Percentiles rank a stretch among this genome's conserved stretches.
phyloP scores from a whole-genome alignment of 2,329 filamentous ascomycete genomes.

The Diaporthe aspalathi region DNA sequence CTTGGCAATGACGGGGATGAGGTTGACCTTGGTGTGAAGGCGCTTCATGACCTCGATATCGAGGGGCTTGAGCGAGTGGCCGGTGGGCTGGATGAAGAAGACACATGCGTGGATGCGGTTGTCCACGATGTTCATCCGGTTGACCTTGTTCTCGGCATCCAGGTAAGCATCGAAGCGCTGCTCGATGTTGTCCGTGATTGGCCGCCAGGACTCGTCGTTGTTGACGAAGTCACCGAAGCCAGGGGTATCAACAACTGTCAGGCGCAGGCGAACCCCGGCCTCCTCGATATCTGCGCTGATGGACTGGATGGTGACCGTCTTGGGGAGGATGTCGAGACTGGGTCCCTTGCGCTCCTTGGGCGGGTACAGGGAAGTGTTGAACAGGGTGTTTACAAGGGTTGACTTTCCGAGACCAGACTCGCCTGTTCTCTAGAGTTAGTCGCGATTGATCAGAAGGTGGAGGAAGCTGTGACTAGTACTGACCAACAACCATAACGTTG shows the following conservation, averaged over 20 bases:
- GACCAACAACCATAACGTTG: constrained; percentile 99
- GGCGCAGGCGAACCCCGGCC: constrained; percentile 93
- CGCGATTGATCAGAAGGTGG: neutral
- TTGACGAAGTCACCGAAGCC: constrained; percentile 99
- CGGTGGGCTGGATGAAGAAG: constrained; percentile 99
- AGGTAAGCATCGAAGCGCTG: constrained; percentile 98
- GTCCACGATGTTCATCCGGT: constrained; percentile 99
- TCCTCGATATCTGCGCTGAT: constrained; percentile 98
- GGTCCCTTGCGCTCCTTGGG: constrained; percentile 98
- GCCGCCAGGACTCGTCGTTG: constrained; percentile 99
- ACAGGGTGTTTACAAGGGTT: constrained; percentile 97
- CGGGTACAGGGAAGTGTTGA: constrained; percentile 99
- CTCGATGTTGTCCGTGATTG: constrained; percentile 99
- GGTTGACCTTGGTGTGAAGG: constrained; percentile 99
- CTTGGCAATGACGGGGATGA: constrained; percentile 99
- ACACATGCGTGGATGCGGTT: constrained; percentile 99
- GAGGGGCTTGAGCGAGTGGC: constrained; percentile 96
- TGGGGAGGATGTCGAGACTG: constrained; percentile 97
- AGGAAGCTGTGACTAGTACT: constrained; percentile 49
- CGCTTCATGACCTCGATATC: constrained; percentile 99
- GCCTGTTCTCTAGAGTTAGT: constrained; percentile 65
- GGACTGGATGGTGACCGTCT: constrained; percentile 94
- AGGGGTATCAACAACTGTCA: constrained; percentile 97
- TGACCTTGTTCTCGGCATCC: constrained; percentile 99
- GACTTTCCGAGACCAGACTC: constrained; percentile 99